Conservation (phyloP, 495 filamentous ascomycete genomes). For the Penicillium antarcticum region DNA sequence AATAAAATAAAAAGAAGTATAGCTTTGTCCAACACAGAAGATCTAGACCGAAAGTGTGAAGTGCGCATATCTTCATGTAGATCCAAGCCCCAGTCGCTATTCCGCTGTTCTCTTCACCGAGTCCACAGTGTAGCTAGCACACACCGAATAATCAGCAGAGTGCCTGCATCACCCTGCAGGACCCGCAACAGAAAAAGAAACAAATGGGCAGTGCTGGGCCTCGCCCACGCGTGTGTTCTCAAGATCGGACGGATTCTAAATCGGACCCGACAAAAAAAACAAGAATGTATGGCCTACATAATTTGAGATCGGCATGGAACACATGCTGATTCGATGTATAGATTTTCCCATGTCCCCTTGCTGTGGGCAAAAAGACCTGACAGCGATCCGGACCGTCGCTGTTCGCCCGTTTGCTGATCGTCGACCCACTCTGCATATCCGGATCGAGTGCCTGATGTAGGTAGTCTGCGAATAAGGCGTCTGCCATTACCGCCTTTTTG, state of each 20-base stretch:
- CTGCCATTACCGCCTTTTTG: conserved; percentile 4
- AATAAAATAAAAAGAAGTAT: conserved; percentile 6
- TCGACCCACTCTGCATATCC: conserved; percentile 2
- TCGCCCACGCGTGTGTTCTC: conserved; percentile 3
- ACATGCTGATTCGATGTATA: conserved; percentile 9
- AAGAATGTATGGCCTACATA: conserved; percentile 5
- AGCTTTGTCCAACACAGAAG: neutral
- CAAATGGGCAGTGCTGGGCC: conserved; percentile 9
- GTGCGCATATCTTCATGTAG: neutral
- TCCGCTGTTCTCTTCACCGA: no score
- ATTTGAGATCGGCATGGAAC: conserved; percentile 7
- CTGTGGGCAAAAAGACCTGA: conserved; percentile 11
- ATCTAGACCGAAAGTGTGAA: neutral
- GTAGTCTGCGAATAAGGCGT: neutral
- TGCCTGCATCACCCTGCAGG: conserved; percentile 27
- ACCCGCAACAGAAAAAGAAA: conserved; percentile 1
- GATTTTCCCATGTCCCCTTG: conserved; percentile 11
- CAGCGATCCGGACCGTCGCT: conserved; percentile 18
- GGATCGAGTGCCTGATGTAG: neutral
- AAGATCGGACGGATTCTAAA: conserved; percentile 3
- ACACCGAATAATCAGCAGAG: conserved; percentile 6
- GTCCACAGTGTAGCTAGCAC: neutral
- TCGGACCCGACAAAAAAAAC: neutral
- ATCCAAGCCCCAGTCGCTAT: no score
- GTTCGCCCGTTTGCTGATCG: conserved; percentile 23